Conservation (phyloP, 345 rosid genomes). For the Anastatica hierochuntica region DNA sequence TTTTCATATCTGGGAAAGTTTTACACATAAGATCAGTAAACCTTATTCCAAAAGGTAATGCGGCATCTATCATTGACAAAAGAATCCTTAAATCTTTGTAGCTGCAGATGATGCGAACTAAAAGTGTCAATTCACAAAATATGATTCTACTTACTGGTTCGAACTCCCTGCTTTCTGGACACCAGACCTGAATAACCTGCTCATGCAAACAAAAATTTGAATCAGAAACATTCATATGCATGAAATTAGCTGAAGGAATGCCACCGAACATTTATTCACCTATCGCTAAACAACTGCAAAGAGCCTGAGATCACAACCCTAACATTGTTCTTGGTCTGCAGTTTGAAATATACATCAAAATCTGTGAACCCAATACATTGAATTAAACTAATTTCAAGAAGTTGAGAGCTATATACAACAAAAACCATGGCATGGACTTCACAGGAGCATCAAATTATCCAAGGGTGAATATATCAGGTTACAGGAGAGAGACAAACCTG, state of each 20-base stretch:
- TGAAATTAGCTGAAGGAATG: neutral
- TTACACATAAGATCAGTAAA: slow-evolving; percentile 14
- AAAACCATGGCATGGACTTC: too few species aligned
- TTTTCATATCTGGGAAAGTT: slow-evolving; percentile 37
- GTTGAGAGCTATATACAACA: too few species aligned
- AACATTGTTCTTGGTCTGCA: slow-evolving; percentile 73
- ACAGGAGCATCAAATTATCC: neutral
- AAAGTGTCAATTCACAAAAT: too few species aligned
- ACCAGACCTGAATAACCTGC: slow-evolving; percentile 47
- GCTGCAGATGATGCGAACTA: too few species aligned
- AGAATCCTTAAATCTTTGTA: too few species aligned
- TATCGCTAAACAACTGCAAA: slow-evolving; percentile 48
- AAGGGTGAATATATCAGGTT: slow-evolving; percentile 1
- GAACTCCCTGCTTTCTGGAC: slow-evolving; percentile 52
- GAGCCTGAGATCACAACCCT: slow-evolving; percentile 58
- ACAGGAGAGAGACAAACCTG: slow-evolving; percentile 30
- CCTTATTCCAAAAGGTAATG: neutral
- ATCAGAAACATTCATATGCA: slow-evolving; percentile 20
- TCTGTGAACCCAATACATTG: too few species aligned
- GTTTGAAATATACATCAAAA: too few species aligned
- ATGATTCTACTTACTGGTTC: too few species aligned
- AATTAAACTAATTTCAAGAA: too few species aligned
- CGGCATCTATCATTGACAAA: too few species aligned
- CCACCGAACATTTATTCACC: slow-evolving; percentile 26
- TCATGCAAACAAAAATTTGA: slow-evolving; percentile 9